Evolutionary conservation across 2,329 filamentous ascomycete genomes (phyloP).

Genomic region (Parafenestella ontariensis): DNA sequence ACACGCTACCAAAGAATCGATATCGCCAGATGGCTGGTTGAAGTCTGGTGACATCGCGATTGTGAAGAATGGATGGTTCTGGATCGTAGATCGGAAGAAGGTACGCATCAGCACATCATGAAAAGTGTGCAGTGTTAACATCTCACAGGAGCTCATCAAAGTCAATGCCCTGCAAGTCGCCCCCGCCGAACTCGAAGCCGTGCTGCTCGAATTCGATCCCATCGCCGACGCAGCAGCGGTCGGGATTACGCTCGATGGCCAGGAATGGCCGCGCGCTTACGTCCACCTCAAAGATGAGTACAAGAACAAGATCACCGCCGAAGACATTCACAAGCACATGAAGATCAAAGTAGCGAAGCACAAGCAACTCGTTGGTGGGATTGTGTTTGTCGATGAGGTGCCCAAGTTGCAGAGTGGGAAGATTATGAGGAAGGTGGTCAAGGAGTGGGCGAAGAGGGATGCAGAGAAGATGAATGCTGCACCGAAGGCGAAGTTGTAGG

Average conservation of each 20-base stretch:
- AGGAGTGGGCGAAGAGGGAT: constrained; percentile 65
- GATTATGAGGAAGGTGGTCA: constrained; percentile 63
- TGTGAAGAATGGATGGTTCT: constrained; percentile 43
- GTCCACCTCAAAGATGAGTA: constrained; percentile 58
- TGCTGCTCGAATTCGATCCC: constrained; percentile 59
- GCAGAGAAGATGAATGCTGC: constrained; percentile 43
- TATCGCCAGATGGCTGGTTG: constrained; percentile 50
- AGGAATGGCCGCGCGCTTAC: constrained; percentile 63
- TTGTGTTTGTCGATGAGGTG: constrained; percentile 63
- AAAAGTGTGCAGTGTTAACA: background rate
- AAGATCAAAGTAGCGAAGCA: constrained; percentile 59
- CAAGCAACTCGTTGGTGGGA: constrained; percentile 60
- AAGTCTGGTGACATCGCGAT: constrained; percentile 47
- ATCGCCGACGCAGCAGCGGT: constrained; percentile 64
- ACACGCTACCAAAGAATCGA: constrained; percentile 46
- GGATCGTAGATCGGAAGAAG: constrained; percentile 49
- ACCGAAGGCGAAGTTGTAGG: constrained; percentile 33
- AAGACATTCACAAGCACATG: constrained; percentile 47
- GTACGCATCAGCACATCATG: constrained; percentile 6
- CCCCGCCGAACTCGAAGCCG: constrained; percentile 55
- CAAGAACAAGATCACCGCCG: constrained; percentile 41
- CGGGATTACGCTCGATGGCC: constrained; percentile 58
- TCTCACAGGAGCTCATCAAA: constrained; percentile 49
- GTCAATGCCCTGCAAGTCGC: constrained; percentile 51
- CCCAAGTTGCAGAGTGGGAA: constrained; percentile 66